A percentile compares a stretch with the other conserved stretches of the same genome.
Conservation (phyloP, 768 basidiomycete species). For the Suillus ampliporus region DNA sequence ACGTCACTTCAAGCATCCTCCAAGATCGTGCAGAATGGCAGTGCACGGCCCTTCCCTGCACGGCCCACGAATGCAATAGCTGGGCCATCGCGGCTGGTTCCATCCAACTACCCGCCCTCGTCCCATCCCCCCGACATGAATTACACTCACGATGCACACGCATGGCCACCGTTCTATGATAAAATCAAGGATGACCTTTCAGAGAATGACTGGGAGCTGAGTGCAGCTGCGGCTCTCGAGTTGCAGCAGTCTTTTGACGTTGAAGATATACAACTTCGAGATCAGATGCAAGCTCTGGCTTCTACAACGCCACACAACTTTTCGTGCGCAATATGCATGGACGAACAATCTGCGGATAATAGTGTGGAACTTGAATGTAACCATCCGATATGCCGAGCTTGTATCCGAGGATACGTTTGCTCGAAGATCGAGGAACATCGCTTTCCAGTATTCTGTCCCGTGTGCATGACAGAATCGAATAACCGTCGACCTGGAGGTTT, state of each 20-base stretch:
- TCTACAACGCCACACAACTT: conserved; percentile 43
- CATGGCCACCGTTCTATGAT: neutral
- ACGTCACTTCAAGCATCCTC: neutral
- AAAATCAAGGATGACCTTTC: neutral
- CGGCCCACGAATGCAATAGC: conserved; percentile 25
- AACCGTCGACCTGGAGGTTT: conserved; percentile 38
- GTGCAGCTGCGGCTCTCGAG: conserved; percentile 28
- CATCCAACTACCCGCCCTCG: conserved; percentile 21
- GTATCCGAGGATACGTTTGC: conserved; percentile 48
- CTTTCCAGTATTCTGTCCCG: conserved; percentile 67
- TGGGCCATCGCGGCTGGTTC: conserved; percentile 17
- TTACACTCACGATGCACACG: conserved; percentile 21
- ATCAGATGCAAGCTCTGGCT: conserved; percentile 39
- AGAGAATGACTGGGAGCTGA: conserved; percentile 8
- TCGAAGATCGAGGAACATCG: conserved; percentile 56
- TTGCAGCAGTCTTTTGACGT: conserved; percentile 46
- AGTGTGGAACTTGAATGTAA: conserved; percentile 52
- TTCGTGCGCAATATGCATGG: conserved; percentile 62
- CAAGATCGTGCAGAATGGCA: neutral
- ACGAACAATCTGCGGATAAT: conserved; percentile 48
- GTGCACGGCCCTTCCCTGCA: conserved; percentile 9
- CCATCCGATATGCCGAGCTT: conserved; percentile 61
- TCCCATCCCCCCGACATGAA: conserved; percentile 24
- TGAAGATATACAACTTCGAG: conserved; percentile 46
- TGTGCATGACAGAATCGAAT: conserved; percentile 46